These are phyloP conservation scores for Candida maris DNA, from an alignment of 805 yeast species.

Conservation along the genomic window DNA sequence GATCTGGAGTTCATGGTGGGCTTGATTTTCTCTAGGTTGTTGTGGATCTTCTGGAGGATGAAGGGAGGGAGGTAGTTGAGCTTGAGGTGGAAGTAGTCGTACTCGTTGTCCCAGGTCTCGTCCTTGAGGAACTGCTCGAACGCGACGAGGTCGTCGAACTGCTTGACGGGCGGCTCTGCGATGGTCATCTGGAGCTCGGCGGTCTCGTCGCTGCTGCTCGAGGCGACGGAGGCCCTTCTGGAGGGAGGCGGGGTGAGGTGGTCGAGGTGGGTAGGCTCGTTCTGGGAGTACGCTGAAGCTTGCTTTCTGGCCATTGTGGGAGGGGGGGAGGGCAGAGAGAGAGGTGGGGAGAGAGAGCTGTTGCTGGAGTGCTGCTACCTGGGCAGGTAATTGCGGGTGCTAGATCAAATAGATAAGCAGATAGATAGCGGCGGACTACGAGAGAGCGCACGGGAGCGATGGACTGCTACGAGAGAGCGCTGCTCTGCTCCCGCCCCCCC, in stretches of 20 bases:
- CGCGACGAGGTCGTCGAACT: constrained; percentile 56
- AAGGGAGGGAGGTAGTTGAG: constrained; percentile 42
- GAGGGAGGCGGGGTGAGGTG: constrained; percentile 19
- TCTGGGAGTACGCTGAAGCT: constrained; percentile 17
- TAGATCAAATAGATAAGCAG: too few species aligned
- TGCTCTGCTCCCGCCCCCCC: too few species aligned
- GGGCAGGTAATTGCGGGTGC: too few species aligned
- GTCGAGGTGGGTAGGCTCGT: constrained; percentile 33
- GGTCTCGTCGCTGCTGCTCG: constrained; percentile 2
- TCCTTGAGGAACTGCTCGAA: constrained; percentile 62
- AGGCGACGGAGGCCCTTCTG: constrained; percentile 14
- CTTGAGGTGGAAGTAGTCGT: constrained; percentile 20
- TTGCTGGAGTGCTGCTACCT: too few species aligned
- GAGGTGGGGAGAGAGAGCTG: too few species aligned
- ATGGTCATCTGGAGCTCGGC: constrained; percentile 6
- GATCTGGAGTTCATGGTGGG: constrained; percentile 67
- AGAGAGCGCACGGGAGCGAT: too few species aligned
- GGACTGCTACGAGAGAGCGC: too few species aligned
- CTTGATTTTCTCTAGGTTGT: constrained; percentile 64
- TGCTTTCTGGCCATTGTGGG: constrained; percentile 19
- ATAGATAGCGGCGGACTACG: too few species aligned
- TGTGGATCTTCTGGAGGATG: constrained; percentile 57
- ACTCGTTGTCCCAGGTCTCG: constrained; percentile 37
- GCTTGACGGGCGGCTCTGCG: constrained; percentile 22
- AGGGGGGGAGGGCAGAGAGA: too few species aligned